A percentile compares a stretch with the other conserved stretches of the same genome.
These are phyloP conservation scores for Ophiocordyceps australis DNA, from an alignment of 2,329 filamentous ascomycete genomes.

Conservation along the genomic window DNA sequence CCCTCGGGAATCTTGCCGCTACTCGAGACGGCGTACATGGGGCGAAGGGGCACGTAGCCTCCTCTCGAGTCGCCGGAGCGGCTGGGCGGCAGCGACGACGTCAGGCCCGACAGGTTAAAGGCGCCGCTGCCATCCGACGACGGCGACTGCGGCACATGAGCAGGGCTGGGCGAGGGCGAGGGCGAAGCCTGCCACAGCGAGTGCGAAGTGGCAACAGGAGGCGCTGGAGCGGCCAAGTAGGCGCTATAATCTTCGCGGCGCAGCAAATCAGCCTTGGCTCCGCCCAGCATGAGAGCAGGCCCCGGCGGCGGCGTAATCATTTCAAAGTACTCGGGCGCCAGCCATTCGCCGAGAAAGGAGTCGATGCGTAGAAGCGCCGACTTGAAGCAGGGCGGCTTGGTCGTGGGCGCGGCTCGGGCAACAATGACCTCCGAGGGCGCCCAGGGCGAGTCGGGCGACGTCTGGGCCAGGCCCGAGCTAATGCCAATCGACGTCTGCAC, in stretches of 20 bases:
- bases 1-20: constrained; percentile 71
- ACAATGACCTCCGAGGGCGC: constrained; percentile 15
- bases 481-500: constrained; percentile 84
- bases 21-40: constrained; percentile 66
- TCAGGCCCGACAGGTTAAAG: constrained; percentile 12
- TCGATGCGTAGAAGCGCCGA: constrained; percentile 63
- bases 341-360: constrained; percentile 89
- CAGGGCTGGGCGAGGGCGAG: constrained; percentile 7
- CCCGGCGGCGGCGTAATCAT: constrained; percentile 77
- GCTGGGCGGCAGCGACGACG: constrained; percentile 16
- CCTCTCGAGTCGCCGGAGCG: no score
- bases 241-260: constrained; percentile 51
- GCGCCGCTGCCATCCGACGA: constrained; percentile 9
- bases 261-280: constrained; percentile 74
- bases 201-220: constrained; percentile 6
- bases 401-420: constrained; percentile 10
- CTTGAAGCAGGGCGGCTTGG: constrained; percentile 17
- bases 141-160: constrained; percentile 5
- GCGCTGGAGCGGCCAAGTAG: no score
- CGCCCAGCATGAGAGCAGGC: constrained; percentile 72
- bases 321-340: constrained; percentile 85
- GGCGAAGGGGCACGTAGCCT: constrained; percentile 58
- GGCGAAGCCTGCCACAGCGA: constrained; percentile 15
- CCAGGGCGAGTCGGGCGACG: constrained; percentile 13
- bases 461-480: constrained; percentile 62